Base-by-base conservation (phyloP, 139 green algal species). In the Eudorina sp. region DNA sequence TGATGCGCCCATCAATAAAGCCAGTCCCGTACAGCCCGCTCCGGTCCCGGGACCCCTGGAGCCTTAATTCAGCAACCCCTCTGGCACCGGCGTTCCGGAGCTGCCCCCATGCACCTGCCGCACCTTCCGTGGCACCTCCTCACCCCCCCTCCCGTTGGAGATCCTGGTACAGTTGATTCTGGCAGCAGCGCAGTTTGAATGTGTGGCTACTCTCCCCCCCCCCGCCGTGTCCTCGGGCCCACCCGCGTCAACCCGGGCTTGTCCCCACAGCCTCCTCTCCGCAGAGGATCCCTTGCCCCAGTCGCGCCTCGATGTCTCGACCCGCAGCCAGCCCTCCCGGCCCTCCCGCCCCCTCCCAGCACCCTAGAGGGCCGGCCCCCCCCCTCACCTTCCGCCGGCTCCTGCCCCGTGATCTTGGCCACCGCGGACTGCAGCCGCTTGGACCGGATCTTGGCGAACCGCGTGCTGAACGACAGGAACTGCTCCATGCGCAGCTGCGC, bases 391-490 rank as follows among this genome's bases (percentile, higher is more conserved):
- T 87, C 81, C 29, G 6, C 45, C 5, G 23, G 45, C 45, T 58
- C 62, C 64, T 53, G 40, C 2, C 81, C 81, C 45, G 45, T 76
- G 62, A 68, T 68, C 5, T 23, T 2, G n/a, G 81, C 81, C 45
- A 87, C 81, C 8, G 81, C 81, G 31, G n/a, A 29, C 43, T 94
- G 94, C 84, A 98, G 90, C 6, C 96, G 92, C 85, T 94, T 95
- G 38, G 95, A 98, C 79, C 92, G 92, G 90, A 99, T 97, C 92
- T 98, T 98, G n/a, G 97, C 97, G 91, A 99, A 99, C 53, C 95
- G 94, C 74, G 96, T 88, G 55, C 90, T 93, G 89, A 95, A 96
- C n/a, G 85, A 88, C 4, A 98, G 86, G 92, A 97, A 99, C 40
- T 91, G 81, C 89, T 98, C 95, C 58, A 99, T 93, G 58, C 94